Conservation (phyloP, 495 filamentous ascomycete species). For the Lindgomyces ingoldianus region DNA sequence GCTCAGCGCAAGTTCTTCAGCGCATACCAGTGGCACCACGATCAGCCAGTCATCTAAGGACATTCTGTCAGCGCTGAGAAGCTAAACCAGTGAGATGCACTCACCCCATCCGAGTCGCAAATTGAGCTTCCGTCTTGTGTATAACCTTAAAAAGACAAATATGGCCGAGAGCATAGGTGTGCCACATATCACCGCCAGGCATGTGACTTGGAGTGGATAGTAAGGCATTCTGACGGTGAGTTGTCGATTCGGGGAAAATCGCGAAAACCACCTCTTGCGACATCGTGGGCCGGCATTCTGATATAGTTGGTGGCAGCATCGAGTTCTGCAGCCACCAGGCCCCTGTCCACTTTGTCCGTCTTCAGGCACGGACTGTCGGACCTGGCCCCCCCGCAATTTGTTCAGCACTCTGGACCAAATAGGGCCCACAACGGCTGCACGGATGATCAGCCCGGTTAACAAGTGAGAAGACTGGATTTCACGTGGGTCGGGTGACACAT, state of each 20-base stretch:
- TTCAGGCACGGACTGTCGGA: conserved; percentile 32
- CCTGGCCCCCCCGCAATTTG: conserved; percentile 36
- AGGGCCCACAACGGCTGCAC: conserved; percentile 35
- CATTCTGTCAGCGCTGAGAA: conserved; percentile 7
- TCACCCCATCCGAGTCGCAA: conserved; percentile 32
- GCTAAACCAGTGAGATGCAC: conserved; percentile 5
- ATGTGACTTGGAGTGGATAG: conserved; percentile 35
- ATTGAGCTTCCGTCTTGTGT: conserved; percentile 36
- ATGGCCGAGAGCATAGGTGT: conserved; percentile 28
- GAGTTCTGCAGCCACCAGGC: conserved; percentile 25
- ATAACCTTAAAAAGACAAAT: conserved; percentile 35
- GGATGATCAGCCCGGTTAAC: conserved; percentile 33
- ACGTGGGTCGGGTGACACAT: conserved; percentile 33
- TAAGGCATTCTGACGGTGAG: conserved; percentile 25
- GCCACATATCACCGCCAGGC: conserved; percentile 31
- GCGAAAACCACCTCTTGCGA: conserved; percentile 22
- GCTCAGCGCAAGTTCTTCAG: background rate
- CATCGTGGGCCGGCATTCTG: conserved; percentile 31
- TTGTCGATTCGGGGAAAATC: conserved; percentile 12
- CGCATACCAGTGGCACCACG: conserved; percentile 4
- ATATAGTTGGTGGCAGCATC: conserved; percentile 31
- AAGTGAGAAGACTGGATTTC: conserved; percentile 12
- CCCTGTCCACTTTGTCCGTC: conserved; percentile 25
- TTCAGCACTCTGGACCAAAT: conserved; percentile 32
- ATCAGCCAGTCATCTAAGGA: conserved; percentile 37